Evolutionary conservation across 2,329 filamentous ascomycete genomes (phyloP), one percentile per base, ranked within the genome.

Genomic region (Colletotrichum phormii): DNA sequence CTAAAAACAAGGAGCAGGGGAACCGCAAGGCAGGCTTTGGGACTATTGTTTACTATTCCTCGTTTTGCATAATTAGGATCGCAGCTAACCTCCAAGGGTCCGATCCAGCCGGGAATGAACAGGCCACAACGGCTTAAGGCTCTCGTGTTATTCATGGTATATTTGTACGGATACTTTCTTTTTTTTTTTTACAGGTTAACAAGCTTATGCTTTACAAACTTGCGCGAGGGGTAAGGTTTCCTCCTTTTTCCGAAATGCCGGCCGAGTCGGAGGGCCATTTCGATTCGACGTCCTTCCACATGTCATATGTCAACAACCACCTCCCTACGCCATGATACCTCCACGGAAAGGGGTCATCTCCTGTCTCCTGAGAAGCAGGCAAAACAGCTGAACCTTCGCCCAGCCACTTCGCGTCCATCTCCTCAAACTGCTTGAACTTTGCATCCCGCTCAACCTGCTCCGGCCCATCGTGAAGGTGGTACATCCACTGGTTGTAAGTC

Each of bases 401-500:
- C 33, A 81, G 46, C 80, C 81, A 82, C 42, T 77, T 57, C n/a
- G 71, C 65, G 22, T 83, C 82, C 37, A 78, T 63, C 11, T 78
- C 72, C 8, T 78, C 80, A 60, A 81, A 84, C 6, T 67, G 53
- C 55, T 76, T 77, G 54, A 84, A 80, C 55, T 73, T 78, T 35
- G 37, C 69, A 24, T 92, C 90, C 0, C 90, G 82, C 62, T 88
- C 85, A 64, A 83, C 75, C 78, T 91, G 90, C 72, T 89, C 87
- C 0, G 82, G 78, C 0, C 90, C 90, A 73, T 92, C 90, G 5
- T 87, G 85, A 2, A 92, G 80, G 74, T 92, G 90, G 65, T 91
- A 92, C 1, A 92, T 82, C 76, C 87, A 86, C 76, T 92, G 90
- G 74, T 92, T 89, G 13, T 86, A 78, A n/a, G 89, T 91, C 0